Base-by-base conservation (phyloP, 148 eudicot species). In the Mesembryanthemum crystallinum region DNA sequence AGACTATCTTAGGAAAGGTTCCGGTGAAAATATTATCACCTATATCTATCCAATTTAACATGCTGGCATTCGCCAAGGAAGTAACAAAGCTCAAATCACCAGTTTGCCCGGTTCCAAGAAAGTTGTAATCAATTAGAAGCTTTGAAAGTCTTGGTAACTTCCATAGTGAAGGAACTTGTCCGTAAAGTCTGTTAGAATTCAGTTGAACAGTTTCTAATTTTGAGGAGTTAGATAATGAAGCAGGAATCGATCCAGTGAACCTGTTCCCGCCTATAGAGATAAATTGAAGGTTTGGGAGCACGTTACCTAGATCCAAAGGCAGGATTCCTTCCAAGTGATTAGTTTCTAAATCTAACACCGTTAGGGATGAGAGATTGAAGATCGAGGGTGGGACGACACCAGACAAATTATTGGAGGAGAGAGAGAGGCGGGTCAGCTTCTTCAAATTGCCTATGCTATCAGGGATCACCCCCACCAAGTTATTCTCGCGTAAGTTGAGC, bases 61-160 rank as follows among this genome's bases (percentile, higher is more conserved):
- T 77, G 63, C 79, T 81, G 23, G 83, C 82, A 66, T 87, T 83
- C 33, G 45, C 39, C 18, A 87, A 65, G 13, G 85, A 70, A 24
- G 78, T 30, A n/a, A 87, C 21, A 33, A 87, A 87, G 8, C 42
- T 63, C 28, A 85, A 51, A 62, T 85, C 86, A 61, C 23, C 20
- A 24, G 55, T 18, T 69, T 59, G 67, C 13, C 69, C 78, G 4
- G 18, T 49, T 33, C 88, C 86, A 1, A 87, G 83, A 21, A 62
- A 67, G 55, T 87, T 87, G 21, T 47, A 0, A 23, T 1, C 3
- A 21, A 87, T 3, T 6, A 4, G 0, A 18, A 86, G 24, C 28
- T 32, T 3, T 7, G 5, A 8, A 60, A 73, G 47, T 14, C 7
- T 24, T 61, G 23, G 5, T 42, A 74, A 33, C 3, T 74, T 74